Percentiles rank a stretch among this genome's conserved stretches.
Conservation (phyloP, 78 protist genomes). For the Protostelium mycophagum region DNA sequence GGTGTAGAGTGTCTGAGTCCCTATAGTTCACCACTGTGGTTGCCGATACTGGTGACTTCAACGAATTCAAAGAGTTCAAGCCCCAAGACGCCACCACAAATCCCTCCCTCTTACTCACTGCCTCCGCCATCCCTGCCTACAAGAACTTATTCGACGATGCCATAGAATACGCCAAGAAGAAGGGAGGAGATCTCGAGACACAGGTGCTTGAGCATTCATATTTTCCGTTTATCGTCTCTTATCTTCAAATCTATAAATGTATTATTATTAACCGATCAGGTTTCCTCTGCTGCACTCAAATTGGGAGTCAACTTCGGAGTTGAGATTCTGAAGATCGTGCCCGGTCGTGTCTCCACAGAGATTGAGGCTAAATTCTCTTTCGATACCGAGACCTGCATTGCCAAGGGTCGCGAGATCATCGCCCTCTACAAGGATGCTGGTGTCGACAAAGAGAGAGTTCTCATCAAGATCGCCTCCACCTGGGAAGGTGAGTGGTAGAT, state of each 20-base stretch:
- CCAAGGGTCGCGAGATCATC: slow-evolving; percentile 83
- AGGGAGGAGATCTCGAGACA: neutral
- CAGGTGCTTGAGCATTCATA: neutral
- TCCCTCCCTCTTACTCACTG: slow-evolving; percentile 89
- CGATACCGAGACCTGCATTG: slow-evolving; percentile 80
- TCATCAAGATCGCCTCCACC: slow-evolving; percentile 93
- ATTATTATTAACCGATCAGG: slow-evolving; percentile 10
- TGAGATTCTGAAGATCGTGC: slow-evolving; percentile 93
- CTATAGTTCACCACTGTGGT: slow-evolving; percentile 67
- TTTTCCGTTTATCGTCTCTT: neutral
- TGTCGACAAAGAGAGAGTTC: slow-evolving; percentile 72
- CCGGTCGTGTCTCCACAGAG: slow-evolving; percentile 95
- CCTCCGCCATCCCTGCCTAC: slow-evolving; percentile 71
- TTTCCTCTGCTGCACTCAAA: slow-evolving; percentile 64
- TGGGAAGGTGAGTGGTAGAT: slow-evolving; percentile 95
- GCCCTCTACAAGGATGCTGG: slow-evolving; percentile 85
- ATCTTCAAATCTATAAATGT: slow-evolving; percentile 4
- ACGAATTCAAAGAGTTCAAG: slow-evolving; percentile 59
- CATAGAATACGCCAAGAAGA: slow-evolving; percentile 55
- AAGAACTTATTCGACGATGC: slow-evolving; percentile 77
- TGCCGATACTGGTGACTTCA: slow-evolving; percentile 93
- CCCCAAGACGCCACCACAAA: slow-evolving; percentile 96
- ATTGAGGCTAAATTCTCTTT: slow-evolving; percentile 94
- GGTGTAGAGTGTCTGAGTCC: neutral
- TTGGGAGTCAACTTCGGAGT: slow-evolving; percentile 86